Evolutionary conservation across 306 rosid species (phyloP), one percentile per base, ranked within the genome.

Genomic region (Acacia melanoxylon): DNA sequence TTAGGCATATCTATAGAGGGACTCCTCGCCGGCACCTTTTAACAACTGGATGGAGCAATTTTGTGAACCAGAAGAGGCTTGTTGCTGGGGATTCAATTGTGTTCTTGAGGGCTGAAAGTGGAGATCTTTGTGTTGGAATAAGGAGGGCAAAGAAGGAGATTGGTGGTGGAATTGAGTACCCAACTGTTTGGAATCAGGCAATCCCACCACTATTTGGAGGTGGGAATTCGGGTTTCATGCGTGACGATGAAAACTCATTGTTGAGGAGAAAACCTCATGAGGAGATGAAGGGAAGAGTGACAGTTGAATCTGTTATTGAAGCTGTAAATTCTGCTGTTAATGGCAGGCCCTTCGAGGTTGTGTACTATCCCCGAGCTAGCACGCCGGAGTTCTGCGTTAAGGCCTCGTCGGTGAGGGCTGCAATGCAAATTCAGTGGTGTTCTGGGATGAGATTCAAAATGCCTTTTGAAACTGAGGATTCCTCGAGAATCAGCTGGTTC

Each of bases 41-140:
- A 86, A 96, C 99, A 22, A 96, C 98, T 2, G 99, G 99, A 48
- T 96, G 99, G 99, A 96, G 98, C 81, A 92, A 90, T 88, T 96
- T 96, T 66, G 99, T 96, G 81, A 96, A 96, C 85, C 91, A 88
- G 68, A 96, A 96, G 90, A 93, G 90, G 85, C 99, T 96, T 84
- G 97, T 93, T 83, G 99, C 99, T 25, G 99, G 99, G 58, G 99
- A 96, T 81, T 92, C 99, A 0, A 89, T 96, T 66, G 98, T 96
- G 79, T 96, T 96, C 67, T 81, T 96, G 73, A 88, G 97, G 77
- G 92, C 94, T 0, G 94, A 91, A 41, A 93, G 82, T 72, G 99
- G 99, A 9, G 99, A 96, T 85, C 98, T 96, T 49, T 94, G 93
- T 86, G 91, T 96, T 68, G 99, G 99, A 35, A 88, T 96, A 72